These are phyloP conservation scores for Trichosporon asahii DNA, from an alignment of 1,284 basidiomycete species.

Conservation along the genomic window DNA sequence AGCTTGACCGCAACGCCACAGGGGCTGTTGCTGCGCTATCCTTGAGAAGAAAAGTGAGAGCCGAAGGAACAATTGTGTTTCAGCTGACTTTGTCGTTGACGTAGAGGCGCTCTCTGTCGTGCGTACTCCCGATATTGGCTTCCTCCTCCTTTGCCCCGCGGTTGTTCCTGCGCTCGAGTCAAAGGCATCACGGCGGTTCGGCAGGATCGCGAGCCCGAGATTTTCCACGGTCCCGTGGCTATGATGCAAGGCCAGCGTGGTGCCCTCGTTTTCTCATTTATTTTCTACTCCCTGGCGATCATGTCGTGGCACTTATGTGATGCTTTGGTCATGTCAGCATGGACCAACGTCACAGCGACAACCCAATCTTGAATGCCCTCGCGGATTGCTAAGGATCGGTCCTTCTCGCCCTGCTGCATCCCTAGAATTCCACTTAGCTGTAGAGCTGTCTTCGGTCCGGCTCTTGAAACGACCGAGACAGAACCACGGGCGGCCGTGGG, in stretches of 20 bases:
- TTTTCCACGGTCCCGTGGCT: neutral
- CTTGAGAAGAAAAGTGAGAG: neutral
- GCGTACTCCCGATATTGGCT: neutral
- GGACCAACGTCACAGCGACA: slow-evolving; percentile 1
- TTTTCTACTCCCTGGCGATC: neutral
- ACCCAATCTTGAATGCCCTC: neutral
- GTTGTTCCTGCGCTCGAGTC: neutral
- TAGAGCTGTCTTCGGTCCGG: neutral
- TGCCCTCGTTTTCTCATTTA: neutral
- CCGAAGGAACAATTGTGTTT: neutral
- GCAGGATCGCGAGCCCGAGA: neutral
- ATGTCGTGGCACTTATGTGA: neutral
- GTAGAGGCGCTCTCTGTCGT: neutral
- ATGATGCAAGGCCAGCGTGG: neutral
- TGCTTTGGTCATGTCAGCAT: neutral
- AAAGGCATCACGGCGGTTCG: neutral
- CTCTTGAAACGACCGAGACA: slow-evolving; percentile 4
- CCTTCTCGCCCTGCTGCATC: neutral
- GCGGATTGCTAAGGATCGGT: neutral
- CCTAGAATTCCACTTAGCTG: neutral
- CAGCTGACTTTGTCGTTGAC: neutral
- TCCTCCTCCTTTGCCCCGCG: neutral
- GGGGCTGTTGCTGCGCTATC: neutral
- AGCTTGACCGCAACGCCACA: neutral
- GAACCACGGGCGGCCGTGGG: neutral